These are phyloP conservation scores for Candida labiduridarum DNA, from an alignment of 1,139 yeast species.

Conservation along the genomic window DNA sequence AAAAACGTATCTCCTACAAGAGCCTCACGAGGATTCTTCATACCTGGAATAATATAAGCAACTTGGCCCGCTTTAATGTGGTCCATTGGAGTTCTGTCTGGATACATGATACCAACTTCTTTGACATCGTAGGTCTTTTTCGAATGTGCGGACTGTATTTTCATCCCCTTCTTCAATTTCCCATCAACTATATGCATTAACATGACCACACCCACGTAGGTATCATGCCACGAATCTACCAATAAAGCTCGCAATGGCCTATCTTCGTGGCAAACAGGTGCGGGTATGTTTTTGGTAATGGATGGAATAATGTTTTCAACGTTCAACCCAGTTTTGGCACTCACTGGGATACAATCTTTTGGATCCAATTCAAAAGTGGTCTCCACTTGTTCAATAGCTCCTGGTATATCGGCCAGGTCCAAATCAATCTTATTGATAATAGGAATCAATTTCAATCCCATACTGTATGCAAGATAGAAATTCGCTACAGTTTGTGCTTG, in stretches of 20 bases:
- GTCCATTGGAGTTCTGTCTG: slow-evolving; percentile 71
- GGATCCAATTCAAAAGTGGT: slow-evolving; percentile 77
- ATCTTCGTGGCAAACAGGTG: slow-evolving; percentile 57
- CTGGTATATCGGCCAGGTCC: slow-evolving; percentile 82
- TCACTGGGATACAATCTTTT: slow-evolving; percentile 79
- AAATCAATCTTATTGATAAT: slow-evolving; percentile 91
- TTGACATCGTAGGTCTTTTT: slow-evolving; percentile 78
- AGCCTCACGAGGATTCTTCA: slow-evolving; percentile 86
- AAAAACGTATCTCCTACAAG: slow-evolving; percentile 89
- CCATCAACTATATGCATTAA: slow-evolving; percentile 89
- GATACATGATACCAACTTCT: slow-evolving; percentile 95
- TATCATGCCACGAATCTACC: slow-evolving; percentile 97
- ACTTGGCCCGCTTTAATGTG: slow-evolving; percentile 85
- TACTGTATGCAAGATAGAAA: slow-evolving; percentile 83
- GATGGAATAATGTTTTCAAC: slow-evolving; percentile 78
- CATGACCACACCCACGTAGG: slow-evolving; percentile 90
- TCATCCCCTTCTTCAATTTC: slow-evolving; percentile 68
- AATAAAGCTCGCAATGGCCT: slow-evolving; percentile 74
- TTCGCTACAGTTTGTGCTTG: slow-evolving; percentile 98
- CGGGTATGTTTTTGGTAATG: slow-evolving; percentile 74
- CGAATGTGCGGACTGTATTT: slow-evolving; percentile 77
- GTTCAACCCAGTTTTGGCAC: slow-evolving; percentile 89
- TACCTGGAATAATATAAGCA: slow-evolving; percentile 90
- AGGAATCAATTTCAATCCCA: slow-evolving; percentile 82
- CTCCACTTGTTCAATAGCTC: slow-evolving; percentile 82